Percentiles rank a stretch among this genome's conserved stretches.
Conservation (phyloP, 2,329 filamentous ascomycete species). For the Lasiodiplodia citricola region DNA sequence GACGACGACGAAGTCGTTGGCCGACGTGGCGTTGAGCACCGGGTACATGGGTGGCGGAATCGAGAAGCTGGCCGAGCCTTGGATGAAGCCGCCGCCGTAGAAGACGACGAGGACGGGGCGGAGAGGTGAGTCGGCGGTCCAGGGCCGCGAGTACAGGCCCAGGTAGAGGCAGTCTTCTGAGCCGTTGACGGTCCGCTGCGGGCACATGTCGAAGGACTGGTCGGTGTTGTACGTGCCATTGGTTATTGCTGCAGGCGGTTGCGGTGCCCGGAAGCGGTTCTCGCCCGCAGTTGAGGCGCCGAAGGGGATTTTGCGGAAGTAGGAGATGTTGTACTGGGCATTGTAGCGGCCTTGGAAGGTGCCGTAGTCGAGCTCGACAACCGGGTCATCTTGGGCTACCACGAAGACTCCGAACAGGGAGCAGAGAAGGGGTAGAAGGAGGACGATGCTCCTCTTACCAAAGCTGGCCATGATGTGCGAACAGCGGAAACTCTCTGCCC, state of each 20-base stretch:
- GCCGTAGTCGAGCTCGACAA: conserved; percentile 41
- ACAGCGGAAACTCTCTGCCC: not conserved
- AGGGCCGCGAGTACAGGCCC: conserved; percentile 64
- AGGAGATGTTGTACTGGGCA: conserved; percentile 60
- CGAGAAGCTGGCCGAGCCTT: conserved; percentile 60
- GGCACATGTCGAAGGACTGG: conserved; percentile 63
- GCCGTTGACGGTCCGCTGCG: conserved; percentile 59
- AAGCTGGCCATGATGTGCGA: conserved; percentile 5
- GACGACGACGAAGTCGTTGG: conserved; percentile 59
- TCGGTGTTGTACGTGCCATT: conserved; percentile 61
- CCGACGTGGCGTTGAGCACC: conserved; percentile 59
- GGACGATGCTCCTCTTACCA: not conserved
- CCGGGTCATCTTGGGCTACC: conserved; percentile 13
- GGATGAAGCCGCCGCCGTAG: conserved; percentile 66
- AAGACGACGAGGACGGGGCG: conserved; percentile 66
- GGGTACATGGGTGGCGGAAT: conserved; percentile 64
- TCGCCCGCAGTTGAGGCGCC: conserved; percentile 62
- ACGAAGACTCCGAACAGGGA: not conserved
- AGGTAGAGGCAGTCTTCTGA: conserved; percentile 69
- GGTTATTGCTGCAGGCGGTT: conserved; percentile 58
- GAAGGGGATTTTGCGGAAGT: conserved; percentile 67
- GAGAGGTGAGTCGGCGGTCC: conserved; percentile 47
- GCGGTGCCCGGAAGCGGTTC: conserved; percentile 66
- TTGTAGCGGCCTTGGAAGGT: conserved; percentile 61
- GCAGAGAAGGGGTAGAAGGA: not conserved